phyloP scores from a whole-genome alignment of 495 filamentous ascomycete genomes.

The Hamigera avellanea region DNA sequence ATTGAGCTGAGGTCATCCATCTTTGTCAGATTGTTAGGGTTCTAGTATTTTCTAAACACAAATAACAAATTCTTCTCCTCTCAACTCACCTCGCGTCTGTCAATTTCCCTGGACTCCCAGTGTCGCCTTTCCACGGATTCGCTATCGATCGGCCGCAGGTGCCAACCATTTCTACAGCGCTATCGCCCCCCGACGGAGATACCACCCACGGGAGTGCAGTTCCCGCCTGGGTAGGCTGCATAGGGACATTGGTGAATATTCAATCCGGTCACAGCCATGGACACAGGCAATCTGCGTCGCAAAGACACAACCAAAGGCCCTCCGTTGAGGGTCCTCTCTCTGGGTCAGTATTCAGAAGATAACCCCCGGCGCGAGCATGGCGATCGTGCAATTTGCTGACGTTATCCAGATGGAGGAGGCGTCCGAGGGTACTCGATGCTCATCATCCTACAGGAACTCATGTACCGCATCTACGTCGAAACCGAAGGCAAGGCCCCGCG shows the following conservation, averaged over 20 bases:
- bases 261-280: constrained; percentile 10
- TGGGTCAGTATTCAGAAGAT: constrained; percentile 47
- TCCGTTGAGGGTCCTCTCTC: constrained; percentile 78
- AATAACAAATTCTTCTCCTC: too few species aligned
- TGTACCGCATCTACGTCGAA: constrained; percentile 87
- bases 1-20: too few species aligned
- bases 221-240: too few species aligned
- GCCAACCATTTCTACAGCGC: too few species aligned
- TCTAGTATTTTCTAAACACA: too few species aligned
- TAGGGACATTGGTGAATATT: too few species aligned
- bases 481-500: constrained; percentile 69
- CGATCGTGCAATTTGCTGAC: constrained; percentile 8
- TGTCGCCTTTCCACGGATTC: too few species aligned
- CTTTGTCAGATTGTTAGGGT: too few species aligned
- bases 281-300: constrained; percentile 41
- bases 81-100: too few species aligned
- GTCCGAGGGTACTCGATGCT: constrained; percentile 96
- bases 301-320: constrained; percentile 94
- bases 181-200: constrained; percentile 3
- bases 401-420: constrained; percentile 72
- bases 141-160: too few species aligned
- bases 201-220: not conserved
- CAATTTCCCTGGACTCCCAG: too few species aligned
- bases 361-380: not conserved
- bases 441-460: constrained; percentile 88